These are phyloP conservation scores for Paratinospora sagittata DNA, from an alignment of 164 flowering plant genomes.

Conservation along the genomic window DNA sequence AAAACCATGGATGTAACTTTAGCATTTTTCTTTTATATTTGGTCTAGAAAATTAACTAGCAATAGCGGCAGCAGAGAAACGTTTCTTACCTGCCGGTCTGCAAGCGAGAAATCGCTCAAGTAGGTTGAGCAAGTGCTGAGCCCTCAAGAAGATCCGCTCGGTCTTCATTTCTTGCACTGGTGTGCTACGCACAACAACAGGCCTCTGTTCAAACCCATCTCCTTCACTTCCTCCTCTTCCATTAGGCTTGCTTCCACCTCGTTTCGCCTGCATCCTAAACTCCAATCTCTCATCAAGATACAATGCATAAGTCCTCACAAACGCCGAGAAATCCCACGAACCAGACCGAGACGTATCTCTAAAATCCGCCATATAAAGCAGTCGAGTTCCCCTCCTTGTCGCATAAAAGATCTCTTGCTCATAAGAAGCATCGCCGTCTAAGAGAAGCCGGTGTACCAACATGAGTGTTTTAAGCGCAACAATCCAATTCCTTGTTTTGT, in stretches of 20 bases:
- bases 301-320: conserved; percentile 64
- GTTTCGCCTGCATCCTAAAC: conserved; percentile 51
- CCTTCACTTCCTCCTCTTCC: conserved; percentile 17
- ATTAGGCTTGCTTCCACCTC: conserved; percentile 25
- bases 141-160: conserved; percentile 44
- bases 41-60: no score
- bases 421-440: conserved; percentile 65
- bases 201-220: conserved; percentile 39
- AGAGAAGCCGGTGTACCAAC: conserved; percentile 56
- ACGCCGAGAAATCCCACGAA: conserved; percentile 83
- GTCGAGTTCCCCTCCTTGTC: conserved; percentile 67
- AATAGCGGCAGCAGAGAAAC: no score
- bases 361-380: conserved; percentile 80
- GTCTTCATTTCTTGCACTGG: conserved; percentile 51
- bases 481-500: conserved; percentile 77
- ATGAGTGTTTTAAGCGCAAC: conserved; percentile 73
- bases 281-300: conserved; percentile 79
- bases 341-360: conserved; percentile 54
- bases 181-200: conserved; percentile 12
- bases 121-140: conserved; percentile 59
- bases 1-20: no score
- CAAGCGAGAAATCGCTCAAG: conserved; percentile 87
- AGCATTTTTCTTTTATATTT: no score
- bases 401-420: conserved; percentile 75
- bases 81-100: conserved; percentile 59